A percentile compares a stretch with the other conserved stretches of the same genome.
These are phyloP conservation scores for Wickerhamia fluorescens DNA, from an alignment of 805 yeast species.

Conservation along the genomic window DNA sequence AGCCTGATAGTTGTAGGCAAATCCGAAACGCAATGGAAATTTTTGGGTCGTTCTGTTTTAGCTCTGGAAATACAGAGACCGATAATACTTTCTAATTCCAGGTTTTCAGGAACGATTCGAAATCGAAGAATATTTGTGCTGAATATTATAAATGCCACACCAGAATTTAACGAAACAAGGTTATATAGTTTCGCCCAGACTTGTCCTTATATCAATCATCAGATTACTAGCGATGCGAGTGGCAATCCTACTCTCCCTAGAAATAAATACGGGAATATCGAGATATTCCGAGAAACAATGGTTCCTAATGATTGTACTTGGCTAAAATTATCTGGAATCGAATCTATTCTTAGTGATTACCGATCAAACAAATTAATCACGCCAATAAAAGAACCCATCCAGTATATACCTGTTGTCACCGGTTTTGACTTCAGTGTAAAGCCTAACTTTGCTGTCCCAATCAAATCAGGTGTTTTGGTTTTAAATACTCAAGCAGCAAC, in stretches of 20 bases:
- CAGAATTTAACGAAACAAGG: slow-evolving; percentile 14
- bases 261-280: slow-evolving; percentile 26
- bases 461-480: slow-evolving; percentile 22
- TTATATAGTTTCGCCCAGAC: slow-evolving; percentile 25
- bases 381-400: slow-evolving; percentile 6
- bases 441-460: slow-evolving; percentile 19
- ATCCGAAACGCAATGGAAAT: slow-evolving; percentile 29
- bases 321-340: slow-evolving; percentile 17
- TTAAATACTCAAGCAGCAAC: slow-evolving; percentile 8
- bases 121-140: slow-evolving; percentile 13
- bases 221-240: slow-evolving; percentile 3
- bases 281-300: slow-evolving; percentile 21
- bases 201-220: slow-evolving; percentile 14
- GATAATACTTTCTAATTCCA: slow-evolving; percentile 12
- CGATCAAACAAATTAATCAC: slow-evolving; percentile 2
- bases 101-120: slow-evolving; percentile 16
- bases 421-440: slow-evolving; percentile 21
- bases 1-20: slow-evolving; percentile 18
- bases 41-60: slow-evolving; percentile 23
- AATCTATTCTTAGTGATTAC: slow-evolving; percentile 11
- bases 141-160: slow-evolving; percentile 11
- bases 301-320: slow-evolving; percentile 24
- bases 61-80: slow-evolving; percentile 10
- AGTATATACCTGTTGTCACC: slow-evolving; percentile 25
- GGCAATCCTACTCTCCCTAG: slow-evolving; percentile 13